A percentile compares a stretch with the other conserved stretches of the same genome.
Evolutionary conservation across 1,284 basidiomycete species (phyloP).

Genomic region (Naganishia sp.): DNA sequence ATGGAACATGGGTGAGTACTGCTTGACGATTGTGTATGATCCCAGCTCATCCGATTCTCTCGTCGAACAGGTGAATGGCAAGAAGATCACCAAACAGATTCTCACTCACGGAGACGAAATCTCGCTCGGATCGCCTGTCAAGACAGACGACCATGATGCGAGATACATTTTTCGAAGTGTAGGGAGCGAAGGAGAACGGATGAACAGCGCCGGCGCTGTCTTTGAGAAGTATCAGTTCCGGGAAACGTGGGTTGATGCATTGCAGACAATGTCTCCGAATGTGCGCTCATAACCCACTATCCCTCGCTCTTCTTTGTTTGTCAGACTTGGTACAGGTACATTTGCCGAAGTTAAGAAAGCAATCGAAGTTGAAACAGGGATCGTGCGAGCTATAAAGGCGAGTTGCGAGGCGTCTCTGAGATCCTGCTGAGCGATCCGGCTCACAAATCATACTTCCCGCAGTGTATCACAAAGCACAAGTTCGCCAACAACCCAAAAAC

Average conservation of each 20-base stretch:
- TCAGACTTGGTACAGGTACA: slow-evolving; percentile 52
- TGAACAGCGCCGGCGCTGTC: slow-evolving; percentile 54
- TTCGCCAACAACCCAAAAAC: slow-evolving; percentile 56
- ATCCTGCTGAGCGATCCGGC: slow-evolving; percentile 56
- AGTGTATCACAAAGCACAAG: slow-evolving; percentile 52
- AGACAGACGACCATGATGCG: slow-evolving; percentile 54
- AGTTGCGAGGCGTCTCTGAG: slow-evolving; percentile 49
- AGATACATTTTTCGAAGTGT: slow-evolving; percentile 56
- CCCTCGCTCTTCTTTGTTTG: background rate
- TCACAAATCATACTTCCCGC: slow-evolving; percentile 46
- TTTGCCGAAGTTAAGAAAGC: slow-evolving; percentile 54
- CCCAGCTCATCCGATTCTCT: background rate
- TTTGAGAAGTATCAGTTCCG: slow-evolving; percentile 51
- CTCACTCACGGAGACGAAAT: slow-evolving; percentile 78
- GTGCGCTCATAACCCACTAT: slow-evolving; percentile 6
- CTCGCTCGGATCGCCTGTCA: slow-evolving; percentile 65
- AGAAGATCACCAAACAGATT: slow-evolving; percentile 64
- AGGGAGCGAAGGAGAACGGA: slow-evolving; percentile 43
- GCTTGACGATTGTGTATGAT: background rate
- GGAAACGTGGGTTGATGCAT: slow-evolving; percentile 40
- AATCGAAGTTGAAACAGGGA: slow-evolving; percentile 50
- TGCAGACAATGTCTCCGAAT: background rate
- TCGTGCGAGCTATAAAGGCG: slow-evolving; percentile 53
- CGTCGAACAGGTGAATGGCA: slow-evolving; percentile 68
- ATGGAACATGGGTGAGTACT: slow-evolving; percentile 76